phyloP scores from a whole-genome alignment of 225 moss, liverwort and hornwort genomes.

The Bryoerythrophyllum caledonicum region DNA sequence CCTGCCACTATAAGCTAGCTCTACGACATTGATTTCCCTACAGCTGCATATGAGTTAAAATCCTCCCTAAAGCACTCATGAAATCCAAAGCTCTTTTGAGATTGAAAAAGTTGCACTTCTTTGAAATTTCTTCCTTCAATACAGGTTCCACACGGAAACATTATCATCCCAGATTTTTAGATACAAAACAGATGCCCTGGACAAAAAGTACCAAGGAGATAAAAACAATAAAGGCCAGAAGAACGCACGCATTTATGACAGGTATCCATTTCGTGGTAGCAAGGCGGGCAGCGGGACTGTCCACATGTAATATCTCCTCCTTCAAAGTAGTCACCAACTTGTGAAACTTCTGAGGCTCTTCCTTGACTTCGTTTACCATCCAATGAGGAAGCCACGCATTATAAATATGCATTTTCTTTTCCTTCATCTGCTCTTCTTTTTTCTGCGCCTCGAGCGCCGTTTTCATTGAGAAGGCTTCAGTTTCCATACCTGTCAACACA shows the following conservation, averaged over 20 bases:
- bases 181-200: background rate
- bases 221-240: conserved; percentile 8
- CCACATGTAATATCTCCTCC: conserved; percentile 41
- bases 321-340: conserved; percentile 42
- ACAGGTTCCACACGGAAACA: background rate
- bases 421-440: conserved; percentile 13
- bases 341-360: conserved; percentile 64
- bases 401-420: conserved; percentile 45
- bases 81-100: background rate
- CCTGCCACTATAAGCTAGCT: background rate
- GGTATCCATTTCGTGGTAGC: conserved; percentile 58
- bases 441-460: conserved; percentile 4
- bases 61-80: background rate
- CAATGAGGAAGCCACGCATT: conserved; percentile 64
- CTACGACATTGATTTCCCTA: background rate
- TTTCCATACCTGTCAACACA: conserved; percentile 17
- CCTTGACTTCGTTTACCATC: conserved; percentile 49
- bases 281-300: conserved; percentile 44
- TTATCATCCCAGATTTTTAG: background rate
- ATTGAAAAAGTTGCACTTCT: background rate
- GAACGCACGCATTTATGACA: conserved; percentile 55
- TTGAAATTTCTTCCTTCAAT: conserved; percentile 8
- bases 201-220: background rate
- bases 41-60: background rate
- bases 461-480: conserved; percentile 5